Evolutionary conservation across 441 rosid genomes (phyloP), one percentile per base, ranked within the genome.

Genomic region (Brassica hybrid): DNA sequence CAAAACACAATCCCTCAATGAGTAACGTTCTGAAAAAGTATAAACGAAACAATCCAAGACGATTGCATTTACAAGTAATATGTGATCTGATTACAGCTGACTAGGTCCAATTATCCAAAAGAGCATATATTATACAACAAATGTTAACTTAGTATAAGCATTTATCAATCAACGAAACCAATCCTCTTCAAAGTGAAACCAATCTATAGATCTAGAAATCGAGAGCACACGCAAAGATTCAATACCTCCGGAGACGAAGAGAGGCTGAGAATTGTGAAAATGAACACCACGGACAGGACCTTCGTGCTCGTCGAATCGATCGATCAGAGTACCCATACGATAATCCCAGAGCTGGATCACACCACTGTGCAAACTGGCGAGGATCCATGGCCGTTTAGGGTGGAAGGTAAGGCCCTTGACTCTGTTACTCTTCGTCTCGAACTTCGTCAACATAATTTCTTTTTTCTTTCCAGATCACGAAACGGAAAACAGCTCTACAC

Each of bases 281-380:
- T 86, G 88, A 58, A 86, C 88, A 59, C 89, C 89, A 67, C 91
- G 87, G 27, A 85, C 90, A 25, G 91, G 91, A 25, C 90, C 91
- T 61, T 86, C 91, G 58, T 87, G 89, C 81, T 88, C 91, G 36
- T 84, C 90, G 18, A 85, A 87, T 65, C 84, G 65, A 76, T 83
- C 89, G 65, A 86, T 85, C 70, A 88, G 50, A 65, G 90, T 88
- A 25, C 94, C 92, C 92, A 88, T 87, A 14, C 92, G 86, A 66
- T 88, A 88, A 81, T 88, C 92, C 90, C 88, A 86, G 48, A 85
- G 84, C 87, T 89, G 90, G 85, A 89, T 83, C 72, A 84, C 91
- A 13, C 91, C 93, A 57, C 88, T 89, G 82, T 89, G 93, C 75
- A 89, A 87, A 84, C 89, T 84, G 6, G 91, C 89, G 38, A 89